These are phyloP conservation scores for Corymbia citriodora DNA, from an alignment of 441 rosid genomes.

Conservation along the genomic window DNA sequence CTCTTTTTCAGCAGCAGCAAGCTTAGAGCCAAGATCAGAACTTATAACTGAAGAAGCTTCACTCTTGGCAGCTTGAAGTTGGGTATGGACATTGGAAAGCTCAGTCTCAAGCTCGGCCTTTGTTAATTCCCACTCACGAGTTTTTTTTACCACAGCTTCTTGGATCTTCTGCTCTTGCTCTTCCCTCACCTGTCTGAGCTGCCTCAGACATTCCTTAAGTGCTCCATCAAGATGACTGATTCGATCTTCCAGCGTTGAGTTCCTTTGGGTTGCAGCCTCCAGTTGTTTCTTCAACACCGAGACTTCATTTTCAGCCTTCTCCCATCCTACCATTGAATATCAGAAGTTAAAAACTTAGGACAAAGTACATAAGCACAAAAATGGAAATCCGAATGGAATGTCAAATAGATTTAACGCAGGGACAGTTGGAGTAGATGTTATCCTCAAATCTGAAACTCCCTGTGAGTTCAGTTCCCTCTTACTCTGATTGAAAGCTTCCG, in stretches of 20 bases:
- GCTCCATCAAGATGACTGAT: constrained; percentile 85
- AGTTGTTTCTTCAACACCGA: constrained; percentile 55
- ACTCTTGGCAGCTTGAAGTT: constrained; percentile 26
- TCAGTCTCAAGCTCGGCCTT: constrained; percentile 49
- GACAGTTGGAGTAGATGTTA: background rate
- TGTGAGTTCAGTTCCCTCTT: background rate
- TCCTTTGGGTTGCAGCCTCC: constrained; percentile 43
- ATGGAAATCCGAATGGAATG: background rate
- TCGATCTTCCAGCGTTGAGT: constrained; percentile 64
- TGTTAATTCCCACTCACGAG: constrained; percentile 52
- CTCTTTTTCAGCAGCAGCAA: constrained; percentile 55
- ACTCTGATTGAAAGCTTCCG: background rate
- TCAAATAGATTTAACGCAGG: background rate
- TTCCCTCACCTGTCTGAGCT: constrained; percentile 83
- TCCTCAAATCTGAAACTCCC: background rate
- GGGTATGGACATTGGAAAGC: constrained; percentile 37
- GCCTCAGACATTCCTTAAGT: constrained; percentile 90
- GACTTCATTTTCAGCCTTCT: constrained; percentile 81
- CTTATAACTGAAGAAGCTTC: constrained; percentile 24
- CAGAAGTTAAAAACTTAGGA: background rate
- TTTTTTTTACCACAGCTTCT: constrained; percentile 47
- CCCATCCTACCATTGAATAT: constrained; percentile 61
- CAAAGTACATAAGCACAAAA: background rate
- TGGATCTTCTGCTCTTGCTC: constrained; percentile 66
- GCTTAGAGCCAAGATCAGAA: constrained; percentile 35